These are phyloP conservation scores for Leishmania guyanensis DNA, from an alignment of 208 protist species.

Conservation along the genomic window DNA sequence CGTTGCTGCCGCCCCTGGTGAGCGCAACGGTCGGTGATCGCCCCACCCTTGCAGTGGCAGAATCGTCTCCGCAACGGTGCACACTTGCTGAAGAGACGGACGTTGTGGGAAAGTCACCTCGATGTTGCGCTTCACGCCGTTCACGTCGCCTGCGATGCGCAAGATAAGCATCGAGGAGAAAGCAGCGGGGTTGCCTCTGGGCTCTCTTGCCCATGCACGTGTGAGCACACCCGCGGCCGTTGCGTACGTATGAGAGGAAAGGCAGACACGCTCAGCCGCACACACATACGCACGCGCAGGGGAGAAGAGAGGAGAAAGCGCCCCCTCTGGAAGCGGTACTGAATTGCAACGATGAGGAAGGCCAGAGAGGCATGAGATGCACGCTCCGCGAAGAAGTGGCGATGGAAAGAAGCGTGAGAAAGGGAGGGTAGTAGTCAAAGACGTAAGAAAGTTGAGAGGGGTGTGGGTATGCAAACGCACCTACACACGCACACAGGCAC, in stretches of 20 bases:
- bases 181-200: not conserved
- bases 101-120: conserved; percentile 49
- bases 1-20: conserved; percentile 2
- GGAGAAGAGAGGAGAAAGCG: not conserved
- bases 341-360: not conserved
- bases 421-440: not conserved
- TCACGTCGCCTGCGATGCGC: conserved; percentile 35
- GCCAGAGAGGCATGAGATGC: conserved; percentile 5
- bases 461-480: not conserved
- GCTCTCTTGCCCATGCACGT: not conserved
- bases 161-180: conserved; percentile 35
- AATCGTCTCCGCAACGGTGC: conserved; percentile 49
- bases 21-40: conserved; percentile 5
- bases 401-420: not conserved
- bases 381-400: not conserved
- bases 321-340: not conserved
- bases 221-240: not conserved
- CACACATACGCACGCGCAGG: not conserved
- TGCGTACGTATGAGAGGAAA: not conserved
- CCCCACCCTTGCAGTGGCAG: conserved; percentile 24
- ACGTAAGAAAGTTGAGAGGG: not conserved
- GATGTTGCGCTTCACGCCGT: conserved; percentile 41
- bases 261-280: not conserved
- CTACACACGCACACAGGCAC: not conserved
- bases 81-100: conserved; percentile 63